A percentile compares a stretch with the other conserved stretches of the same genome.
Evolutionary conservation across 2,329 filamentous ascomycete species (phyloP).

Genomic region (Tolypocladium ovalisporum): DNA sequence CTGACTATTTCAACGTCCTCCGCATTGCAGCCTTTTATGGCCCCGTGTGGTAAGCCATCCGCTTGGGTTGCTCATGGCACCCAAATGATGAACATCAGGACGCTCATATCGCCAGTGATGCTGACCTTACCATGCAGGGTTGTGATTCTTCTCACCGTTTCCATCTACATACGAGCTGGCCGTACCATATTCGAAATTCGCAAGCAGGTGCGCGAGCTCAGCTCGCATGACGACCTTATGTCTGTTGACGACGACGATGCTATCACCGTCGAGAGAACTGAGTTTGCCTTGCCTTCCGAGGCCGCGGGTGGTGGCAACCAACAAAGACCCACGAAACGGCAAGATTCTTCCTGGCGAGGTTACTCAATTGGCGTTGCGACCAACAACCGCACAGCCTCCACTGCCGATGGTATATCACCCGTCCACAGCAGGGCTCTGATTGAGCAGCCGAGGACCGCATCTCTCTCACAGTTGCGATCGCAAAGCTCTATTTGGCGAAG

Average conservation of each 20-base stretch:
- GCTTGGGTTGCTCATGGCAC: neutral
- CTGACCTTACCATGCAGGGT: slow-evolving; percentile 1
- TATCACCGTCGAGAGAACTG: neutral
- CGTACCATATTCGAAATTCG: slow-evolving; percentile 52
- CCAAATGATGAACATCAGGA: too few species aligned
- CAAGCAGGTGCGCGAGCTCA: slow-evolving; percentile 35
- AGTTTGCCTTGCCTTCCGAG: neutral
- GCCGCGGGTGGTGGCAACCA: neutral
- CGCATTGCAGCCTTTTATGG: slow-evolving; percentile 62
- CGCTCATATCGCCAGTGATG: neutral
- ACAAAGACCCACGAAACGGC: neutral
- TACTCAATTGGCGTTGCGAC: neutral
- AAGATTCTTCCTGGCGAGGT: neutral
- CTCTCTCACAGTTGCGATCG: neutral
- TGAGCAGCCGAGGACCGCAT: neutral
- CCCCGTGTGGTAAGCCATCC: slow-evolving; percentile 36
- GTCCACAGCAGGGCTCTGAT: neutral
- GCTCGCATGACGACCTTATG: neutral
- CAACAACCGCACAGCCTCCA: neutral
- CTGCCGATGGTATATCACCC: neutral
- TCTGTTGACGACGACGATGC: neutral
- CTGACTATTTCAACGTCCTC: slow-evolving; percentile 49
- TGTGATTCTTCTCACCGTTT: slow-evolving; percentile 7
- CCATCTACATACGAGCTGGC: slow-evolving; percentile 36
- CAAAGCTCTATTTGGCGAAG: neutral